Percentiles rank a stretch among this genome's conserved stretches.
These are phyloP conservation scores for Talaromyces adpressus DNA, from an alignment of 495 filamentous ascomycete species.

Conservation along the genomic window DNA sequence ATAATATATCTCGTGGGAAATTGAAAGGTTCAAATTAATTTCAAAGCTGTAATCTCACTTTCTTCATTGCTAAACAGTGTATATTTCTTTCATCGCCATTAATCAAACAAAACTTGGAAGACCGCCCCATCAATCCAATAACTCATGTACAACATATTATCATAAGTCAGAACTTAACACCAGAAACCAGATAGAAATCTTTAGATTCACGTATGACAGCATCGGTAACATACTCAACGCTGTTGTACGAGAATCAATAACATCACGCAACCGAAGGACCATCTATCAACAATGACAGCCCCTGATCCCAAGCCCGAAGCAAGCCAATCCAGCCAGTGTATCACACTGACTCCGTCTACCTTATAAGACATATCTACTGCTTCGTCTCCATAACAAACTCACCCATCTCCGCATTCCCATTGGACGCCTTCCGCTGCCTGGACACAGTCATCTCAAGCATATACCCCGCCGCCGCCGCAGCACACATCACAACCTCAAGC, in stretches of 20 bases:
- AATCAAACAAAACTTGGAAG: neutral
- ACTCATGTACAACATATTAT: neutral
- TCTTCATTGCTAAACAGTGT: neutral
- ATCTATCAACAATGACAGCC: neutral
- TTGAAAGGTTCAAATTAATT: no score
- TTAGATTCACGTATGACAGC: no score
- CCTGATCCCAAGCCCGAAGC: neutral
- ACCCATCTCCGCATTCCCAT: neutral
- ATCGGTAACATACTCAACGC: no score
- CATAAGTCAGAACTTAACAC: neutral
- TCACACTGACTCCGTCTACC: neutral
- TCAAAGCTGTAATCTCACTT: neutral
- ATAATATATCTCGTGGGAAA: no score
- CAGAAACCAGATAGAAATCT: neutral
- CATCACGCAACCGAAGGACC: neutral
- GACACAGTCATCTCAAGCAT: slow-evolving; percentile 33
- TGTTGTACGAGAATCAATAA: neutral
- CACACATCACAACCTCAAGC: slow-evolving; percentile 37
- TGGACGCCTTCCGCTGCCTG: slow-evolving; percentile 17
- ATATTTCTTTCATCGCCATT: neutral
- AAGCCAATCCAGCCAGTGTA: neutral
- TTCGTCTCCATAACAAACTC: slow-evolving; percentile 8
- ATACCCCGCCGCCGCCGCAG: slow-evolving; percentile 29
- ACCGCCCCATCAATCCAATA: neutral
- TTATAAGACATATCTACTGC: neutral